phyloP scores from a whole-genome alignment of 2,329 filamentous ascomycete genomes.

The Xylaria arbuscula region DNA sequence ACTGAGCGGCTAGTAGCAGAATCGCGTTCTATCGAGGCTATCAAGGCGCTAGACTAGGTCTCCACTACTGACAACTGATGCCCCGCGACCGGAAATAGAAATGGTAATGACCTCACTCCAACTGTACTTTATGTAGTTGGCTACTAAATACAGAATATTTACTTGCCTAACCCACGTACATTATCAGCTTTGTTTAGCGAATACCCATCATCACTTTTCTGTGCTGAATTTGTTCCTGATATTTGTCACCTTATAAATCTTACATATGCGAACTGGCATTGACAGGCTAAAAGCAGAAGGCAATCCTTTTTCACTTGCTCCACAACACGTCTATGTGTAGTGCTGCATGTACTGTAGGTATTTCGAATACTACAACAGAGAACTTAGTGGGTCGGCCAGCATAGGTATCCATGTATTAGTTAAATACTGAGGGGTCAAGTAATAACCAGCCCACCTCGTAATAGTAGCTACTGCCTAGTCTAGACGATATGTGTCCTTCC shows the following conservation, averaged over 20 bases:
- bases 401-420: neutral
- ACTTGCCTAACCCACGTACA: neutral
- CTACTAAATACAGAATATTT: neutral
- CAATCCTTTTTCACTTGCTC: neutral
- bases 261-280: too few species aligned
- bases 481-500: neutral
- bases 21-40: too few species aligned
- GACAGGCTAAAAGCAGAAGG: neutral
- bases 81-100: conserved; percentile 16
- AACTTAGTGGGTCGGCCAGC: neutral
- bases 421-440: conserved; percentile 6
- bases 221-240: neutral
- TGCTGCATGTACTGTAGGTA: neutral
- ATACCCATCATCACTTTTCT: too few species aligned
- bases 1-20: conserved; percentile 11
- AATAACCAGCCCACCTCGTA: neutral
- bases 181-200: neutral
- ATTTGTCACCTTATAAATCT: neutral
- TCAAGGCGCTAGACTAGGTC: neutral
- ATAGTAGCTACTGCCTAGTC: conserved; percentile 1
- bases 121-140: neutral
- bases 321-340: neutral
- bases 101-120: neutral
- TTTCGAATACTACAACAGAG: neutral
- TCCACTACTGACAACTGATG: neutral